Percentiles rank a stretch among this genome's conserved stretches.
Evolutionary conservation across 768 basidiomycete genomes (phyloP).

Genomic region (Heimioporus sp.): DNA sequence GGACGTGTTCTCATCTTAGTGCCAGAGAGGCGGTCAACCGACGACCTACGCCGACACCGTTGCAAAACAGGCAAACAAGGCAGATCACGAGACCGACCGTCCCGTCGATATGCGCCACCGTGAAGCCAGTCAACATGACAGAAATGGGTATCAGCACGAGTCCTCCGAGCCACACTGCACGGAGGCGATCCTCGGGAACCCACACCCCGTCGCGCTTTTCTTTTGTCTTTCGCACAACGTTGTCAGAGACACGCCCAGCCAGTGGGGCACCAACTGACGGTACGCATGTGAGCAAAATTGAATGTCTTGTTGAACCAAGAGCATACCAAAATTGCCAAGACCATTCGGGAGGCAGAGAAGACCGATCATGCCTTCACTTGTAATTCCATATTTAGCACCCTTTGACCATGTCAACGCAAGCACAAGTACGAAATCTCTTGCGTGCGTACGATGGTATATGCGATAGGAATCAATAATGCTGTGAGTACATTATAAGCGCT

Average conservation of each 20-base stretch:
- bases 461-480: slow-evolving; percentile 56
- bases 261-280: slow-evolving; percentile 56
- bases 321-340: slow-evolving; percentile 23
- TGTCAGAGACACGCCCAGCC: slow-evolving; percentile 59
- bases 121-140: slow-evolving; percentile 45
- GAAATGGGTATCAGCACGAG: slow-evolving; percentile 53
- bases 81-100: slow-evolving; percentile 48
- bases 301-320: not conserved
- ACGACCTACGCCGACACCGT: slow-evolving; percentile 59
- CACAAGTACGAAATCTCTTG: not conserved
- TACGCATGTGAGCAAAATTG: not conserved
- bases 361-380: slow-evolving; percentile 22
- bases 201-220: slow-evolving; percentile 51
- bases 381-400: slow-evolving; percentile 41
- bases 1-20: not conserved
- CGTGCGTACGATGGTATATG: slow-evolving; percentile 59
- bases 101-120: slow-evolving; percentile 51
- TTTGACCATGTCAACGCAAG: slow-evolving; percentile 22
- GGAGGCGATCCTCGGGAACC: slow-evolving; percentile 69
- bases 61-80: slow-evolving; percentile 57
- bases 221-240: slow-evolving; percentile 47
- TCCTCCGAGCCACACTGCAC: slow-evolving; percentile 47
- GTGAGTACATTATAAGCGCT: not conserved
- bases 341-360: slow-evolving; percentile 25
- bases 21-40: not conserved